Conservation (phyloP, 2,329 filamentous ascomycete genomes). For the Fusarium sp. region DNA sequence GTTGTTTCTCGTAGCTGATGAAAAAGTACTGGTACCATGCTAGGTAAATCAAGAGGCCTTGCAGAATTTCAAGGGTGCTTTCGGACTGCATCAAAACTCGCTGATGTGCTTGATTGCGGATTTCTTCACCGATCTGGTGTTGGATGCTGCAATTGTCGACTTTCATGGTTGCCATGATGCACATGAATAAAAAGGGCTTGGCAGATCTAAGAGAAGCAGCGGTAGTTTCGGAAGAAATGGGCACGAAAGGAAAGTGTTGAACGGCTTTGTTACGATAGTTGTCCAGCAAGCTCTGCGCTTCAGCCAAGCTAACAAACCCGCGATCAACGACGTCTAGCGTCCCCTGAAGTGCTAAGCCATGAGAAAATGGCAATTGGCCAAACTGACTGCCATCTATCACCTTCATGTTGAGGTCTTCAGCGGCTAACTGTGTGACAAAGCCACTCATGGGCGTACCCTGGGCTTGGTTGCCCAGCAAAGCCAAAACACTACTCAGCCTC, state of each 20-base stretch:
- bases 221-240: not conserved
- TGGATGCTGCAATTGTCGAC: slow-evolving; percentile 7
- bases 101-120: not conserved
- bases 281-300: not conserved
- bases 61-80: slow-evolving; percentile 1
- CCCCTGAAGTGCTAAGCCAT: not conserved
- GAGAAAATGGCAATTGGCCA: not conserved
- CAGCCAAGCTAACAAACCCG: not conserved
- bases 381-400: fast-evolving
- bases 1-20: slow-evolving; percentile 12
- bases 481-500: not conserved
- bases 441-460: not conserved
- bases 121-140: not conserved
- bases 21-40: slow-evolving; percentile 20
- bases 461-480: not conserved
- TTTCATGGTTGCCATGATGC: slow-evolving; percentile 9
- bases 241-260: not conserved
- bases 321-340: not conserved
- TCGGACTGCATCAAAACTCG: slow-evolving; percentile 12
- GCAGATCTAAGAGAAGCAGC: not conserved
- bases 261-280: not conserved
- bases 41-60: not conserved
- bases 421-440: not conserved
- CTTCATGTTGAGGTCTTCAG: not conserved
- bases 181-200: slow-evolving; percentile 6